A percentile compares a stretch with the other conserved stretches of the same genome.
Evolutionary conservation across 768 basidiomycete species (phyloP).

Genomic region (Pleurotus ostreatus): DNA sequence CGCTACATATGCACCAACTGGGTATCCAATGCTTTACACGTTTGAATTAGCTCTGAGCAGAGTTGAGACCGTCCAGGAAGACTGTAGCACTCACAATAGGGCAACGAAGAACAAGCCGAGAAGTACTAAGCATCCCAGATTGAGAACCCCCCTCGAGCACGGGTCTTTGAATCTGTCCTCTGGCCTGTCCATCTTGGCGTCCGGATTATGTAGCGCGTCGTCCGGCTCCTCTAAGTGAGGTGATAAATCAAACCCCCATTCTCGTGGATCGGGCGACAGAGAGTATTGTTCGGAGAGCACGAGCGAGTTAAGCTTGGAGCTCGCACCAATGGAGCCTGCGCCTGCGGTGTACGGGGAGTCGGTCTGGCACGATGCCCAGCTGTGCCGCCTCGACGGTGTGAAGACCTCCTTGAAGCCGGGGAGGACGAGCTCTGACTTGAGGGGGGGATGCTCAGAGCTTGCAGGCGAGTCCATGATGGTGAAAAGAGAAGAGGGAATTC

Average conservation of each 20-base stretch:
- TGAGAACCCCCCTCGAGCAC: conserved; percentile 43
- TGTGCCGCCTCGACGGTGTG: conserved; percentile 1
- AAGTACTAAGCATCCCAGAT: conserved; percentile 65
- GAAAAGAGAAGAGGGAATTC: not conserved
- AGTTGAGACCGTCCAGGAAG: not conserved
- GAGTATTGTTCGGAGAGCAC: conserved; percentile 41
- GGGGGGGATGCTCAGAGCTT: not conserved
- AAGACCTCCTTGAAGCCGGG: not conserved
- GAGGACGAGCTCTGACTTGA: not conserved
- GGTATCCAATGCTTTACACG: conserved; percentile 14
- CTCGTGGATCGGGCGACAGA: conserved; percentile 59
- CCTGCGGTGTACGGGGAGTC: conserved; percentile 12
- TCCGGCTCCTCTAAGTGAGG: conserved; percentile 57
- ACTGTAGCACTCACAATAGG: conserved; percentile 49
- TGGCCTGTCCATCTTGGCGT: conserved; percentile 27
- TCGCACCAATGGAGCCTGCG: conserved; percentile 8
- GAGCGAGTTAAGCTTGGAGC: not conserved
- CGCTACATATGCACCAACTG: conserved; percentile 29
- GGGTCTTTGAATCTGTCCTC: conserved; percentile 27
- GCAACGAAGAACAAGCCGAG: conserved; percentile 43
- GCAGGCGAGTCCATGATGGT: conserved; percentile 2
- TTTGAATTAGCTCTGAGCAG: not conserved
- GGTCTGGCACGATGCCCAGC: conserved; percentile 7
- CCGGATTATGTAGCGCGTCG: conserved; percentile 72
- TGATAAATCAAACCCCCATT: conserved; percentile 61